phyloP scores from a whole-genome alignment of 176 grass and related monocot species.

The Zea luxurians region DNA sequence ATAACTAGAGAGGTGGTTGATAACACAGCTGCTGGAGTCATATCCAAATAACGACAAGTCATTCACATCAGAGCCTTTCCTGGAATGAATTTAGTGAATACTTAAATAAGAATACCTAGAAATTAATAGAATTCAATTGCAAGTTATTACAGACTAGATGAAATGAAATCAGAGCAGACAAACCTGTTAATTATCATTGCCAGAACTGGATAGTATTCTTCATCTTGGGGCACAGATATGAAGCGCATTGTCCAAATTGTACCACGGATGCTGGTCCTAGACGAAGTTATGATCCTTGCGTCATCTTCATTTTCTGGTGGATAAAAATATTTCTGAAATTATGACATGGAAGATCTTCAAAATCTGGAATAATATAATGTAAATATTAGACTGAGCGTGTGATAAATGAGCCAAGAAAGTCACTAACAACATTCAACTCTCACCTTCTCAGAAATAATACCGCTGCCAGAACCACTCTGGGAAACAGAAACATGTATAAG shows the following conservation, averaged over 20 bases:
- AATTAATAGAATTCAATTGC: background rate
- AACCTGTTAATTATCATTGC: slow-evolving; percentile 90
- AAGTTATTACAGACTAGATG: background rate
- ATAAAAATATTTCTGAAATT: slow-evolving; percentile 99
- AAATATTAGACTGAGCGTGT: slow-evolving; percentile 66
- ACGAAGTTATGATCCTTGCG: slow-evolving; percentile 43
- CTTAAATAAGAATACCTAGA: slow-evolving; percentile 22
- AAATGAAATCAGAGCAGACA: slow-evolving; percentile 31
- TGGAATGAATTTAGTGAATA: slow-evolving; percentile 48
- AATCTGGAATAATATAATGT: slow-evolving; percentile 87
- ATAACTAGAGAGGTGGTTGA: slow-evolving; percentile 66
- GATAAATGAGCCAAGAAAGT: slow-evolving; percentile 31
- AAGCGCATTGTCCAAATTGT: slow-evolving; percentile 99
- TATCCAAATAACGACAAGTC: slow-evolving; percentile 79
- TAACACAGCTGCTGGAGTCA: slow-evolving; percentile 40
- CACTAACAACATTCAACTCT: slow-evolving; percentile 43
- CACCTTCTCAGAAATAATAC: slow-evolving; percentile 71
- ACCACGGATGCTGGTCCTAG: slow-evolving; percentile 48
- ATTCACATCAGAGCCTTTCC: slow-evolving; percentile 72
- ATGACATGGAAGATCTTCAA: slow-evolving; percentile 88
- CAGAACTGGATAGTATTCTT: slow-evolving; percentile 75
- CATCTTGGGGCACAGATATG: slow-evolving; percentile 58
- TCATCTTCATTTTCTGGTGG: slow-evolving; percentile 81
- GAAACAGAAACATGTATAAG: slow-evolving; percentile 57
- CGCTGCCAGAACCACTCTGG: slow-evolving; percentile 42